Conservation (phyloP, 2,329 filamentous ascomycete species). For the Huntiella abstrusa region DNA sequence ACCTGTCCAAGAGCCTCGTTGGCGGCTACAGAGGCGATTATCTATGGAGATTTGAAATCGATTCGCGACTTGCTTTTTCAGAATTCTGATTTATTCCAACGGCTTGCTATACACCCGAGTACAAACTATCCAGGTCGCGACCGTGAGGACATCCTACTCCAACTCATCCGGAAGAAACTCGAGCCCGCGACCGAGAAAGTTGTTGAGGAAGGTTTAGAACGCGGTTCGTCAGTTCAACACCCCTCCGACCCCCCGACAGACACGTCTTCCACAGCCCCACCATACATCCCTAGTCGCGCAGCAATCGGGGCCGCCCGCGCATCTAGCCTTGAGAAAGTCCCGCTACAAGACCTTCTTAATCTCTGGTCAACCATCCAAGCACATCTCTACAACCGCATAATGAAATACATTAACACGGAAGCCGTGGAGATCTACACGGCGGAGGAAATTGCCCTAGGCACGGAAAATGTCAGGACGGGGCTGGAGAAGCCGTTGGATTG, state of each 20-base stretch:
- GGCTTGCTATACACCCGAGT: conserved; percentile 55
- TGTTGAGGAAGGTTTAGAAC: conserved; percentile 39
- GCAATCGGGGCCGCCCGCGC: conserved; percentile 7
- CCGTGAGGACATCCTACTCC: conserved; percentile 45
- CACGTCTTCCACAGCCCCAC: conserved; percentile 11
- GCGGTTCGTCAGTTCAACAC: not conserved
- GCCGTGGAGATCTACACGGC: conserved; percentile 48
- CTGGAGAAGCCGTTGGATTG: conserved; percentile 36
- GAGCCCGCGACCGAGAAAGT: conserved; percentile 60
- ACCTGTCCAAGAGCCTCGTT: conserved; percentile 39
- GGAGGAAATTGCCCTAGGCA: conserved; percentile 46
- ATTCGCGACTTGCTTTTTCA: conserved; percentile 46
- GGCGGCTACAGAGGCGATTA: conserved; percentile 51
- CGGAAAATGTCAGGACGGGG: conserved; percentile 55
- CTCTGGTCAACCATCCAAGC: conserved; percentile 29
- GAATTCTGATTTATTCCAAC: conserved; percentile 47
- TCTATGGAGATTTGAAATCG: conserved; percentile 49
- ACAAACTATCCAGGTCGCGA: conserved; percentile 55
- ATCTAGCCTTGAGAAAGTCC: too few relatives aligned
- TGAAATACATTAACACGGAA: conserved; percentile 24
- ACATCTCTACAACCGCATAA: conserved; percentile 24
- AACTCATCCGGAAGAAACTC: conserved; percentile 65
- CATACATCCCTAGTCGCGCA: conserved; percentile 10
- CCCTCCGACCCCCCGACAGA: conserved; percentile 15
- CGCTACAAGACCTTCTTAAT: too few relatives aligned